Percentiles rank a stretch among this genome's conserved stretches.
phyloP scores from a whole-genome alignment of 768 basidiomycete species.

The Tremella fuciformis region DNA sequence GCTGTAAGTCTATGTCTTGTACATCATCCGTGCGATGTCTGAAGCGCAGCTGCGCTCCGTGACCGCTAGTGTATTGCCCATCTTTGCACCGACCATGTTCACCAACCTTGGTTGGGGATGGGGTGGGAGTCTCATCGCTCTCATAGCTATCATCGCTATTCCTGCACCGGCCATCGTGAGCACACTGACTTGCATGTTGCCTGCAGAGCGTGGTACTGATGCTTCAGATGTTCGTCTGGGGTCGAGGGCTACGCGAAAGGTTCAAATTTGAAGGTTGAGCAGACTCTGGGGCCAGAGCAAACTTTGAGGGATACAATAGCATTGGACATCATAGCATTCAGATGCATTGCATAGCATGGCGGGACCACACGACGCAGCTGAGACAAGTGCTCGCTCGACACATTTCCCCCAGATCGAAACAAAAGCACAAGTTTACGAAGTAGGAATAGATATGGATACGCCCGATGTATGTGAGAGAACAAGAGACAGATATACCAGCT shows the following conservation, averaged over 20 bases:
- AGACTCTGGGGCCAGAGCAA: conserved; percentile 1
- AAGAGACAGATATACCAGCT: neutral
- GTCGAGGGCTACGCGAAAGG: conserved; percentile 19
- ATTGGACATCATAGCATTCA: neutral
- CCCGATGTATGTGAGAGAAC: neutral
- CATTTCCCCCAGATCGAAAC: neutral
- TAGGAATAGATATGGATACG: neutral
- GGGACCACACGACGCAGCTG: neutral
- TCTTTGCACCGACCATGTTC: conserved; percentile 40
- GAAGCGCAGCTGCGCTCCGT: conserved; percentile 30
- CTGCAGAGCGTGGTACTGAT: neutral
- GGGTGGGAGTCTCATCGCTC: conserved; percentile 42
- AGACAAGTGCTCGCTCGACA: neutral
- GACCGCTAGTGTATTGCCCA: conserved; percentile 36
- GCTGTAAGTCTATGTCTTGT: conserved; percentile 25
- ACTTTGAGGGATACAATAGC: neutral
- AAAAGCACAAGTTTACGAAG: neutral
- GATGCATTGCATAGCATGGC: conserved; percentile 2
- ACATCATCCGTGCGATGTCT: neutral
- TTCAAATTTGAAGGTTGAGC: conserved; percentile 27
- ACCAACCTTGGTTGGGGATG: conserved; percentile 43
- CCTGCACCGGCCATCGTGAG: conserved; percentile 45
- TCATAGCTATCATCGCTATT: conserved; percentile 31
- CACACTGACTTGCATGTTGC: neutral
- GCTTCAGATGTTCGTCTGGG: conserved; percentile 29